These are phyloP conservation scores for Clavariopsis aquatica DNA, from an alignment of 495 filamentous ascomycete genomes.

Conservation along the genomic window DNA sequence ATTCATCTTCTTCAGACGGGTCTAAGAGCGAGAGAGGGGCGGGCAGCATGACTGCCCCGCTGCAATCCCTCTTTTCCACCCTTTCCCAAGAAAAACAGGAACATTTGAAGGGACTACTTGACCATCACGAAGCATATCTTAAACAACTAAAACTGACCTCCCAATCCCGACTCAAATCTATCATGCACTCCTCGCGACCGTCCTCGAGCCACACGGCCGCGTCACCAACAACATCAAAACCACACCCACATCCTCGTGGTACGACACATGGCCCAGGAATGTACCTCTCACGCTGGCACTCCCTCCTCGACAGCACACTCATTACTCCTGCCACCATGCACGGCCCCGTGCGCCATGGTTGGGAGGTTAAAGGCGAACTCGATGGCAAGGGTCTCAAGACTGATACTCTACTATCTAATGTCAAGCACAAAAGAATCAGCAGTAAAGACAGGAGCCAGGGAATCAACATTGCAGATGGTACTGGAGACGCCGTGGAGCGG, in stretches of 20 bases:
- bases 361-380: constrained; percentile 53
- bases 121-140: constrained; percentile 59
- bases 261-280: constrained; percentile 59
- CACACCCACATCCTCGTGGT: constrained; percentile 1
- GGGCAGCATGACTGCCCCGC: constrained; percentile 48
- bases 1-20: background rate
- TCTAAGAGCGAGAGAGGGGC: constrained; percentile 36
- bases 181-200: constrained; percentile 40
- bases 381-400: constrained; percentile 43
- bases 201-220: constrained; percentile 7
- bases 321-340: constrained; percentile 55
- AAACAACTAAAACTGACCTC: constrained; percentile 52
- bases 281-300: constrained; percentile 64
- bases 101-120: constrained; percentile 48
- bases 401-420: constrained; percentile 1
- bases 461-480: constrained; percentile 14
- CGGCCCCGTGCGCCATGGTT: constrained; percentile 53
- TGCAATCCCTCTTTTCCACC: constrained; percentile 51
- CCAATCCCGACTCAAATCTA: constrained; percentile 46
- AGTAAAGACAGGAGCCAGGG: background rate
- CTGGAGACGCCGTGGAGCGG: constrained; percentile 20
- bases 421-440: background rate
- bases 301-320: constrained; percentile 58
- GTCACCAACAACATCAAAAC: constrained; percentile 6
- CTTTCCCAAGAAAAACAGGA: constrained; percentile 48